Percentiles rank a stretch among this genome's conserved stretches.
Conservation (phyloP, 805 yeast genomes). For the Nakazawaea laoshanensis region DNA sequence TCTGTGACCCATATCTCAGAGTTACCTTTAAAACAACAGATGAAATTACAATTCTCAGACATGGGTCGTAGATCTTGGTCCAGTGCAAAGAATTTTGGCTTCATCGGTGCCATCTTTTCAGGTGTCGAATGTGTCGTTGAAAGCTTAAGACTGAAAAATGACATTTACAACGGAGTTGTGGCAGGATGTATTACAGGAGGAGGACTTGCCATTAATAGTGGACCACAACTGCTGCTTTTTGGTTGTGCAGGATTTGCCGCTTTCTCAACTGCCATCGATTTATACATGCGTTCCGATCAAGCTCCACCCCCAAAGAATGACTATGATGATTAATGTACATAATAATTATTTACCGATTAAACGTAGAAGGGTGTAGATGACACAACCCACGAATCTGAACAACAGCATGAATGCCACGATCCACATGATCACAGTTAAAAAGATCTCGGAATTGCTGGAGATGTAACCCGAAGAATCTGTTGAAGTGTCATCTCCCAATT, state of each 20-base stretch:
- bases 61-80: conserved; percentile 87
- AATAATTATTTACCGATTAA: conserved; percentile 6
- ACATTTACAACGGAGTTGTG: conserved; percentile 80
- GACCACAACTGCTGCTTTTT: conserved; percentile 83
- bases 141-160: conserved; percentile 80
- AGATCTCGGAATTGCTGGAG: conserved; percentile 45
- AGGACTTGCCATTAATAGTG: conserved; percentile 84
- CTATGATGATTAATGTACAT: conserved; percentile 48
- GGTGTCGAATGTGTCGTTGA: conserved; percentile 92
- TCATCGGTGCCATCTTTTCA: conserved; percentile 81
- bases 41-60: conserved; percentile 83
- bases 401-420: conserved; percentile 86
- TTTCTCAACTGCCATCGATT: conserved; percentile 81
- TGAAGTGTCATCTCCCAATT: conserved; percentile 27
- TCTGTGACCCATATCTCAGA: conserved; percentile 57
- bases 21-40: conserved; percentile 85
- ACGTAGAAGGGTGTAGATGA: conserved; percentile 28
- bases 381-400: conserved; percentile 72
- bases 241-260: conserved; percentile 99
- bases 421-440: conserved; percentile 84
- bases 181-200: conserved; percentile 99
- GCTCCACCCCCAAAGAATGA: conserved; percentile 82
- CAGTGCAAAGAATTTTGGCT: conserved; percentile 91
- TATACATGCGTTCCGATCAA: conserved; percentile 78
- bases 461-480: conserved; percentile 17